phyloP scores from a whole-genome alignment of 306 rosid species.

The Ceratonia siliqua region DNA sequence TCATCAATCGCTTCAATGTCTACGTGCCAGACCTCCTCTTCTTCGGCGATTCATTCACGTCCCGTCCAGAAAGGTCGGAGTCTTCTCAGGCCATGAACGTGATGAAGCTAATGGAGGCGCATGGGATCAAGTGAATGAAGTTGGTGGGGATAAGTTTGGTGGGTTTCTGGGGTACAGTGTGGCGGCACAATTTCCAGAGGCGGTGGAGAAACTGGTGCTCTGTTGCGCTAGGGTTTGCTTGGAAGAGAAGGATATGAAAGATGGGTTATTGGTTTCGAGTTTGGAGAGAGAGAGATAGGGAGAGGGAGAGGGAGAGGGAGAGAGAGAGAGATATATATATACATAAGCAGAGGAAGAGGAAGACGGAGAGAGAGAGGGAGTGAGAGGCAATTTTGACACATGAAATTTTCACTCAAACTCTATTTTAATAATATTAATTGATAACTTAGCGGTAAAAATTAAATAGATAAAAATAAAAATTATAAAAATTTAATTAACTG shows the following conservation, averaged over 20 bases:
- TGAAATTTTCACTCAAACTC: no score
- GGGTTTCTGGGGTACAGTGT: conserved; percentile 65
- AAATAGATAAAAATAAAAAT: no score
- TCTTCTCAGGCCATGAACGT: conserved; percentile 56
- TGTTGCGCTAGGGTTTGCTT: conserved; percentile 70
- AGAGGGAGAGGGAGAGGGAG: no score
- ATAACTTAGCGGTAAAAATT: no score
- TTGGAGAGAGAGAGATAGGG: no score
- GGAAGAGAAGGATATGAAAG: conserved; percentile 60
- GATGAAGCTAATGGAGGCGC: conserved; percentile 48
- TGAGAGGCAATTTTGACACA: no score
- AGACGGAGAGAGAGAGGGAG: no score
- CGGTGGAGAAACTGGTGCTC: conserved; percentile 54
- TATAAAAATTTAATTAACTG: no score
- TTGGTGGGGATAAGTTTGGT: conserved; percentile 75
- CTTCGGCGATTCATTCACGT: conserved; percentile 62
- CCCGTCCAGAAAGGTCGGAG: conserved; percentile 50
- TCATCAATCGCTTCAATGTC: conserved; percentile 48
- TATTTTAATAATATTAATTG: no score
- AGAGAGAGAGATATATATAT: no score
- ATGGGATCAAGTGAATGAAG: conserved; percentile 44
- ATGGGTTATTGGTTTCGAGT: no score
- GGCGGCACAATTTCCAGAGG: conserved; percentile 59
- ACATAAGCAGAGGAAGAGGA: no score
- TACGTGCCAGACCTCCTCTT: conserved; percentile 75